Evolutionary conservation across 257 asterid species (phyloP).

Genomic region (Agastache rugosa): DNA sequence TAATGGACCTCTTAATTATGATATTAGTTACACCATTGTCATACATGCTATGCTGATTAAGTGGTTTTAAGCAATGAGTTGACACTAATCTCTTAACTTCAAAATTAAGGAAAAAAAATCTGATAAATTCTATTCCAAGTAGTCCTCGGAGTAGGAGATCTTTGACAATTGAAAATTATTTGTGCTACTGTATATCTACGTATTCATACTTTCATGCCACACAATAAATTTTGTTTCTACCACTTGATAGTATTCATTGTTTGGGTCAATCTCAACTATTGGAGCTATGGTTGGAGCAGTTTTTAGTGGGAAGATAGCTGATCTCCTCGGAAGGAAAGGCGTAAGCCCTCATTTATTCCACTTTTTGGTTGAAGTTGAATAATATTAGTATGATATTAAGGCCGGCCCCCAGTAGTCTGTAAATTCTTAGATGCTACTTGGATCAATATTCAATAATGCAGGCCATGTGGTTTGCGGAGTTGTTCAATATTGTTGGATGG

Average conservation of each 20-base stretch:
- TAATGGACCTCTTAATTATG: too few relatives aligned
- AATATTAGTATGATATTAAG: neutral
- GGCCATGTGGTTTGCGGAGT: slow-evolving; percentile 86
- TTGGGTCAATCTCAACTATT: slow-evolving; percentile 81
- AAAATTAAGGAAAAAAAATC: neutral
- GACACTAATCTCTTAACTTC: neutral
- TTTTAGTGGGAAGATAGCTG: slow-evolving; percentile 86
- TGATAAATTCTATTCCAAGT: neutral
- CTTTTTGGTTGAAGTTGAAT: slow-evolving; percentile 5
- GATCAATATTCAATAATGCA: slow-evolving; percentile 42
- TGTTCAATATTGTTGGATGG: slow-evolving; percentile 78
- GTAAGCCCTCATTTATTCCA: slow-evolving; percentile 49
- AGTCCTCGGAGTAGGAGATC: too few relatives aligned
- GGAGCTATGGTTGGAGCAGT: slow-evolving; percentile 95
- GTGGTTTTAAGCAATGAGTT: neutral
- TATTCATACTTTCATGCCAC: slow-evolving; percentile 10
- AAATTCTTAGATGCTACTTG: slow-evolving; percentile 9
- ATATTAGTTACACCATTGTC: too few relatives aligned
- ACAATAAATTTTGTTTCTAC: neutral
- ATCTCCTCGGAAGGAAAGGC: slow-evolving; percentile 75
- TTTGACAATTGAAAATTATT: too few relatives aligned
- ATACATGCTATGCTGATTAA: neutral
- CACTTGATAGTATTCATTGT: slow-evolving; percentile 70
- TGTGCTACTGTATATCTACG: neutral
- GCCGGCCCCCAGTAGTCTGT: neutral